phyloP scores from a whole-genome alignment of 495 filamentous ascomycete species.

The Penicillium arizonense region DNA sequence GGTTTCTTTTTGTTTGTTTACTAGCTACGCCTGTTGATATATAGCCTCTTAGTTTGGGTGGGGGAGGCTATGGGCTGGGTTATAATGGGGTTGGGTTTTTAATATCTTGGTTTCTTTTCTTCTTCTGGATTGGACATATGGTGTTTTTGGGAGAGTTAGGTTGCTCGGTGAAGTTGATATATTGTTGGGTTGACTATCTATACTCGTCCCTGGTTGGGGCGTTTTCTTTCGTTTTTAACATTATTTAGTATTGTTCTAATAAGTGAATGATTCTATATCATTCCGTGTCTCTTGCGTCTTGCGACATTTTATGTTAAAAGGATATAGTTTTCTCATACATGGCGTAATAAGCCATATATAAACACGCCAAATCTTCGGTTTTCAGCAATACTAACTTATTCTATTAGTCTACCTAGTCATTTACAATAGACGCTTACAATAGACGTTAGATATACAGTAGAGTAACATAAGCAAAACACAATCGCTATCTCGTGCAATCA shows the following conservation, averaged over 20 bases:
- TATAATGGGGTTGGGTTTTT: not conserved
- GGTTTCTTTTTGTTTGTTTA: not conserved
- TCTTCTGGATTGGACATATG: conserved; percentile 1
- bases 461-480: not conserved
- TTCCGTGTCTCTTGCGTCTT: not conserved
- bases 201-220: not conserved
- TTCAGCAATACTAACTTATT: not conserved
- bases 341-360: no score
- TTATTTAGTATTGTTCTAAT: conserved; percentile 1
- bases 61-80: not conserved
- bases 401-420: not conserved
- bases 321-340: no score
- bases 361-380: not conserved
- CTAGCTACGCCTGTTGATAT: not conserved
- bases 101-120: not conserved
- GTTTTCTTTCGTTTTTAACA: not conserved
- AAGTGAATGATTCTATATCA: not conserved
- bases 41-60: no score
- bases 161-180: not conserved
- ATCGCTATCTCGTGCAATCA: conserved; percentile 9
- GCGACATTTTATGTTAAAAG: no score
- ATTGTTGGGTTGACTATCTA: not conserved
- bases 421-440: not conserved
- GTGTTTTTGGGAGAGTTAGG: not conserved
- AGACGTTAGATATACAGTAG: not conserved